phyloP scores from a whole-genome alignment of 2,329 filamentous ascomycete species.

The Knoxdaviesia capensis region DNA sequence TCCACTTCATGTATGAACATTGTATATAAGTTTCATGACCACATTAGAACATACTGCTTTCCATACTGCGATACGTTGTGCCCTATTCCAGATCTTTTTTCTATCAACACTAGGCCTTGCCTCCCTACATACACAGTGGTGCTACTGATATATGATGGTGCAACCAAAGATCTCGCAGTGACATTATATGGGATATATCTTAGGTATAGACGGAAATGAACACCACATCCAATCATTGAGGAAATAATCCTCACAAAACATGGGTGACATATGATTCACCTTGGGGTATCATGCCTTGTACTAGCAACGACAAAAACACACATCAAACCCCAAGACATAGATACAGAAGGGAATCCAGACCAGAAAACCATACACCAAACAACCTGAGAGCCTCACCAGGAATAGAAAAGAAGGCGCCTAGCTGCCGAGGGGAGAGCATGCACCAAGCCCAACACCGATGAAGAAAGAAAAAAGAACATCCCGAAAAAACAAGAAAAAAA shows the following conservation, averaged over 20 bases:
- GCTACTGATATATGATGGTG: too few species aligned
- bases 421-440: too few species aligned
- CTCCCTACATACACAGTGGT: neutral
- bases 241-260: too few species aligned
- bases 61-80: too few species aligned
- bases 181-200: neutral
- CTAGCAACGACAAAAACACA: neutral
- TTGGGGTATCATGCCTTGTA: neutral
- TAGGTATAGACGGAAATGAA: neutral
- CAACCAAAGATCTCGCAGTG: neutral
- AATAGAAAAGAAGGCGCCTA: neutral
- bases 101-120: too few species aligned
- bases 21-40: too few species aligned
- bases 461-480: slow-evolving; percentile 2
- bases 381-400: neutral
- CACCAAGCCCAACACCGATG: neutral
- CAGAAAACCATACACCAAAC: neutral
- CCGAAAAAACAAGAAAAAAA: slow-evolving; percentile 5
- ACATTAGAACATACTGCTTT: too few species aligned
- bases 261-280: too few species aligned
- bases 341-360: neutral
- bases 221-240: neutral
- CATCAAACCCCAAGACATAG: neutral
- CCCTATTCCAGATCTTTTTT: too few species aligned
- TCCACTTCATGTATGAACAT: too few species aligned